Evolutionary conservation across 2,329 filamentous ascomycete species (phyloP), one percentile per base, ranked within the genome.

Genomic region (Arachnomyces sp.): DNA sequence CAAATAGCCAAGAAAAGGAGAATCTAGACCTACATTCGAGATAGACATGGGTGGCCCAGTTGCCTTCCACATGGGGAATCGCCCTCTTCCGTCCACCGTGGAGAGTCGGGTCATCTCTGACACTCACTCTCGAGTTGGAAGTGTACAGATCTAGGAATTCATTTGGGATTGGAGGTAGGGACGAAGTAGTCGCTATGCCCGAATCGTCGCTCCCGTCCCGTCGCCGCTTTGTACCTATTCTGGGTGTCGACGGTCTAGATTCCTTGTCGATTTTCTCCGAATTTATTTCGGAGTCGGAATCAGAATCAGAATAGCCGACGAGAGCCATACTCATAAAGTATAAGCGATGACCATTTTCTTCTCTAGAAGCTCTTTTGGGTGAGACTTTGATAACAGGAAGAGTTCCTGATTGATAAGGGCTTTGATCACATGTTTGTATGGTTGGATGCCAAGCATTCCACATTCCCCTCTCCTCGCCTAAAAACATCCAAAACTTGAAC

Each of bases 21-120:
- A 34, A 7, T 28, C 18, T 9, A 8, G n/a, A 69, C 80, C 65
- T 72, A 93, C 92, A 98, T 68, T 96, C 90, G 42, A 95, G 71
- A 61, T 94, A 96, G 34, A 96, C 60, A 63, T 96, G 90, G 28
- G 82, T 87, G 1, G 90, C 87, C 92, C 92, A 98, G 61, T 88
- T 86, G 44, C 92, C 92, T 44, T 80, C 77, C 17, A 90, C 71
- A 63, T 98, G 92, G 16, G 90, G 89, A 36, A 80, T 84, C 42
- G 82, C 76, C 31, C 92, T 78, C 57, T 82, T 86, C 34, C 90
- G 80, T 39, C 92, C 92, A 25, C 83, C 84, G 61, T 98, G 92
- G 43, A 96, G 71, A 44, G 74, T 72, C 1, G 90, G 88, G 56
- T 95, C 84, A 63, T 96, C 92, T 52, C 71, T 73, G 31, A 82